Evolutionary conservation across 2,329 filamentous ascomycete genomes (phyloP).

Genomic region (Neofusicoccum cordaticola): DNA sequence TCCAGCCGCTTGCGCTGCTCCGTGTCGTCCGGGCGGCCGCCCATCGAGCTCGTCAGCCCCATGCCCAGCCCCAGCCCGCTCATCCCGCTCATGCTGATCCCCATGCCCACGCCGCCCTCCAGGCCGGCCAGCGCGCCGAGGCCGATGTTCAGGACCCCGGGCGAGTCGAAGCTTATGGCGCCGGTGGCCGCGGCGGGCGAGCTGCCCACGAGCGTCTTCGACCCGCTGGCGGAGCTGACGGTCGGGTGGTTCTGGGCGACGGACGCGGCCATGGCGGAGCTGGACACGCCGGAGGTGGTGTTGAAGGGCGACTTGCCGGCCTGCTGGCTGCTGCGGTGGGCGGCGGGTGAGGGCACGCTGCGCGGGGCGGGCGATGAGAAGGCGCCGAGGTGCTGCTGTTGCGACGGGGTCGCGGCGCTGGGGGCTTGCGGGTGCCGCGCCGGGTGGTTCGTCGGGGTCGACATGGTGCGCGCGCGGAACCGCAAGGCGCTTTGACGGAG

Average conservation of each 20-base stretch:
- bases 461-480: background rate
- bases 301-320: conserved; percentile 38
- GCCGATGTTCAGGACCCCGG: conserved; percentile 26
- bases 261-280: background rate
- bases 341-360: conserved; percentile 33
- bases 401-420: conserved; percentile 11
- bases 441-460: conserved; percentile 15
- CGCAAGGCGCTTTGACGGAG: background rate
- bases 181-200: conserved; percentile 20
- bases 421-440: conserved; percentile 3
- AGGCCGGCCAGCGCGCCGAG: conserved; percentile 41
- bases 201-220: conserved; percentile 20
- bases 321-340: conserved; percentile 27
- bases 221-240: conserved; percentile 15
- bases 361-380: conserved; percentile 43
- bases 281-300: background rate
- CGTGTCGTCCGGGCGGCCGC: conserved; percentile 49
- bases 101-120: conserved; percentile 41
- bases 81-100: conserved; percentile 42
- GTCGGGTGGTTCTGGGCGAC: conserved; percentile 20
- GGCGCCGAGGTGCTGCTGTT: conserved; percentile 34
- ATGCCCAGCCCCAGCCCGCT: conserved; percentile 33
- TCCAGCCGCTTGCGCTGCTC: conserved; percentile 54
- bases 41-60: conserved; percentile 33
- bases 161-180: conserved; percentile 42